Base-by-base conservation (phyloP, 2,329 filamentous ascomycete genomes). In the Elsinoe australis region DNA sequence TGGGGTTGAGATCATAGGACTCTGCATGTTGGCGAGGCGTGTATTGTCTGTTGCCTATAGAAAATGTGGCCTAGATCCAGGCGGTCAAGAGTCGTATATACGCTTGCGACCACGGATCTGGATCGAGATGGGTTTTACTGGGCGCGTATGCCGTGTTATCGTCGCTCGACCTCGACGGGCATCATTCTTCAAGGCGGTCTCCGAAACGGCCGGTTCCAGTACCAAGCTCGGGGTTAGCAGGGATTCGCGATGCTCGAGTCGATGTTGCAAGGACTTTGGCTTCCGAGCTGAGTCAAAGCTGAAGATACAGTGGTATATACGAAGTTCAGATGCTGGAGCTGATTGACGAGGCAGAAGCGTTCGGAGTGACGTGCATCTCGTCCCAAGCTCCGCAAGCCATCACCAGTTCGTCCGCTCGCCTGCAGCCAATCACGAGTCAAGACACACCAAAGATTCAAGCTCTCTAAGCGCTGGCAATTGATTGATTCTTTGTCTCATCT, bases 1-100 rank as follows among this genome's bases (percentile, higher is more conserved):
- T 64, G 90, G 90, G 76, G 83, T 83, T 59, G 88, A 94, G 59
- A 96, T 83, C 90, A 96, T 96, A 53, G 89, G 89, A 57, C 87
- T 82, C 72, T 94, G 85, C 66, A 85, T 77, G 83, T 87, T 88
- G 51, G 39, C 26, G 24, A 41, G n/a, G n/a, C 26, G 14, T 14
- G 5, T n/a, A 18, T 21, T 14, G 12, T 6, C 10, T 2, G 24
- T 12, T 24, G 14, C 6, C 26, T 6, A 29, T 6, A 29, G 26
- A 12, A 29, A 29, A 12, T 12, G 6, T 29, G 26, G 7, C 26
- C 6, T 6, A 6, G 26, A 29, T 29, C 7, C 7, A 6, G 26
- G 26, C 26, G 26, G 26, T 29, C n/a, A n/a, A n/a, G n/a, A n/a
- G 15, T 17, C 10, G 17, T 18, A 39, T 39, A 39, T 39, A 39